A percentile compares a stretch with the other conserved stretches of the same genome.
Conservation (phyloP, 257 asterid species). For the Plantago ovata region DNA sequence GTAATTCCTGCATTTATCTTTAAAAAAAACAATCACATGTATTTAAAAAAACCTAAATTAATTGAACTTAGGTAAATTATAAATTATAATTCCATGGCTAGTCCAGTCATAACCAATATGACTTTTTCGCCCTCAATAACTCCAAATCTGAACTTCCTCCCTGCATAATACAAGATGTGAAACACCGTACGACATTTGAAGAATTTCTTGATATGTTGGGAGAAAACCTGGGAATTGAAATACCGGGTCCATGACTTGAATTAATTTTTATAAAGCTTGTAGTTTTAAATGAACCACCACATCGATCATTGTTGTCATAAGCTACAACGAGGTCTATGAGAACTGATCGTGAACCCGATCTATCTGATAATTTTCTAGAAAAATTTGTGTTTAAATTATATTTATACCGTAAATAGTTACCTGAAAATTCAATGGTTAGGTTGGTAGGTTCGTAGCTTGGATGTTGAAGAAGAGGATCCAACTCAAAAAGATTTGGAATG, state of each 20-base stretch:
- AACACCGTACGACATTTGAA: not conserved
- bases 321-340: too few species aligned
- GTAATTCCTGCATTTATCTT: slow-evolving; percentile 60
- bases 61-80: too few species aligned
- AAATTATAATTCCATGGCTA: slow-evolving; percentile 37
- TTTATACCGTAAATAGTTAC: slow-evolving; percentile 24
- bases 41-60: too few species aligned
- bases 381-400: too few species aligned
- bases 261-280: too few species aligned
- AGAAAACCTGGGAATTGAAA: not conserved
- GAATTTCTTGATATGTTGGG: not conserved
- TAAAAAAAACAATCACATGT: not conserved
- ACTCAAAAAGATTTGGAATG: slow-evolving; percentile 47
- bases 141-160: slow-evolving; percentile 52
- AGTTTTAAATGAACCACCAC: too few species aligned
- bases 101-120: slow-evolving; percentile 50
- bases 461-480: slow-evolving; percentile 54
- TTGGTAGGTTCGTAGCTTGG: slow-evolving; percentile 31
- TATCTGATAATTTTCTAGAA: too few species aligned
- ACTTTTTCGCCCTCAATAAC: slow-evolving; percentile 29
- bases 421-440: slow-evolving; percentile 40
- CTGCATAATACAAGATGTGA: slow-evolving; percentile 13
- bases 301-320: too few species aligned
- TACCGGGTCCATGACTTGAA: too few species aligned
- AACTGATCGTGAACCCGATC: too few species aligned